Evolutionary conservation across 176 grass and related monocot species (phyloP).

Genomic region (Luzula sylvatica): DNA sequence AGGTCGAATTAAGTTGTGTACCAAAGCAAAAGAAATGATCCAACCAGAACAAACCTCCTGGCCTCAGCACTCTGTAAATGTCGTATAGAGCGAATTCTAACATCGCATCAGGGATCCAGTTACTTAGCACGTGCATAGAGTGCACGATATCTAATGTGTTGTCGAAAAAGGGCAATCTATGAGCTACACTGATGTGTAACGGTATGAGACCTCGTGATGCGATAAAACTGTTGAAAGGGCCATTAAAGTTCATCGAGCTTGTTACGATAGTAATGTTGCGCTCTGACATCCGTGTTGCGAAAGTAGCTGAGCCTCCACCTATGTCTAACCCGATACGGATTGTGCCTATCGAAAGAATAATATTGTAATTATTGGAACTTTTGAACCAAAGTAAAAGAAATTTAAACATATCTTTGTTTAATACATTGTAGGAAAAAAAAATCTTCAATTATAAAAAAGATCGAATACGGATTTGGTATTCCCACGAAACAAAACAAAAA

Average conservation of each 20-base stretch:
- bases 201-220: constrained; percentile 38
- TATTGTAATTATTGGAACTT: neutral
- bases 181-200: constrained; percentile 27
- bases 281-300: constrained; percentile 40
- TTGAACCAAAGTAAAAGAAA: neutral
- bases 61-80: constrained; percentile 34
- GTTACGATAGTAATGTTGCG: constrained; percentile 40
- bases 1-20: constrained; percentile 21
- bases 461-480: too few species aligned
- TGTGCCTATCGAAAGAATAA: neutral
- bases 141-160: constrained; percentile 36
- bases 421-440: too few species aligned
- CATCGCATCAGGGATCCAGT: constrained; percentile 34
- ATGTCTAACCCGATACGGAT: constrained; percentile 45
- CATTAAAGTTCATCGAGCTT: constrained; percentile 40
- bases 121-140: constrained; percentile 30
- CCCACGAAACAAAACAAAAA: too few species aligned
- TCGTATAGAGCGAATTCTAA: constrained; percentile 34
- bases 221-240: constrained; percentile 51
- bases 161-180: constrained; percentile 37
- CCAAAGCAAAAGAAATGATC: constrained; percentile 36
- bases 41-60: constrained; percentile 40
- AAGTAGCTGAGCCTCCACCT: constrained; percentile 32
- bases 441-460: too few species aligned
- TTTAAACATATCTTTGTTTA: neutral